phyloP scores from a whole-genome alignment of 139 green algal species.

The Gonium pectorale region DNA sequence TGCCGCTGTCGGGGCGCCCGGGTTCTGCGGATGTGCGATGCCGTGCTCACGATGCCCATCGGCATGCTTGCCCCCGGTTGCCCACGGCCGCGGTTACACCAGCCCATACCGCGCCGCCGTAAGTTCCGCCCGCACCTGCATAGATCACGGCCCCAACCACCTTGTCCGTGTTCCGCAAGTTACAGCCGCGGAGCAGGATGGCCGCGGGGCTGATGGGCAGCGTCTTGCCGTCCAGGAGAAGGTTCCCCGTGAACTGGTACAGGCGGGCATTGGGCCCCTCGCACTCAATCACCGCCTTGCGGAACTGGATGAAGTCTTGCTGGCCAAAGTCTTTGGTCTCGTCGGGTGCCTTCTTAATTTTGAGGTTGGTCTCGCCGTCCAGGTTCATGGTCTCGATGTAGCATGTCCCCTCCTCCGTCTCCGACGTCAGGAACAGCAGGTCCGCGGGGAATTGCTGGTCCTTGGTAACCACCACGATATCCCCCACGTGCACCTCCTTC shows the following conservation, averaged over 20 bases:
- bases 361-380: slow-evolving; percentile 96
- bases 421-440: slow-evolving; percentile 82
- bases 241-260: slow-evolving; percentile 90
- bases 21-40: too few species aligned
- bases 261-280: slow-evolving; percentile 90
- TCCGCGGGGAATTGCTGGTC: slow-evolving; percentile 89
- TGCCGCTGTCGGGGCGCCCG: too few species aligned
- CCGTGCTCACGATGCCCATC: too few species aligned
- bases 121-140: slow-evolving; percentile 72
- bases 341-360: slow-evolving; percentile 85
- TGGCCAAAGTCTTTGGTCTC: slow-evolving; percentile 70
- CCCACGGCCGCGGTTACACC: too few species aligned
- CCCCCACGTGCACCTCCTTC: slow-evolving; percentile 74
- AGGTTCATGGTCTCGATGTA: slow-evolving; percentile 95
- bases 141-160: slow-evolving; percentile 92
- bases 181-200: slow-evolving; percentile 88
- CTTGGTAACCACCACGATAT: slow-evolving; percentile 70
- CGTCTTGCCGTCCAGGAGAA: slow-evolving; percentile 52
- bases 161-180: slow-evolving; percentile 83
- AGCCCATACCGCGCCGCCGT: too few species aligned
- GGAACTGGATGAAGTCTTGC: slow-evolving; percentile 48
- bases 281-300: slow-evolving; percentile 73
- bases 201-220: slow-evolving; percentile 73
- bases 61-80: too few species aligned
- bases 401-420: slow-evolving; percentile 80